Conservation (phyloP, 2,329 filamentous ascomycete species). For the Ilyonectria destructans region DNA sequence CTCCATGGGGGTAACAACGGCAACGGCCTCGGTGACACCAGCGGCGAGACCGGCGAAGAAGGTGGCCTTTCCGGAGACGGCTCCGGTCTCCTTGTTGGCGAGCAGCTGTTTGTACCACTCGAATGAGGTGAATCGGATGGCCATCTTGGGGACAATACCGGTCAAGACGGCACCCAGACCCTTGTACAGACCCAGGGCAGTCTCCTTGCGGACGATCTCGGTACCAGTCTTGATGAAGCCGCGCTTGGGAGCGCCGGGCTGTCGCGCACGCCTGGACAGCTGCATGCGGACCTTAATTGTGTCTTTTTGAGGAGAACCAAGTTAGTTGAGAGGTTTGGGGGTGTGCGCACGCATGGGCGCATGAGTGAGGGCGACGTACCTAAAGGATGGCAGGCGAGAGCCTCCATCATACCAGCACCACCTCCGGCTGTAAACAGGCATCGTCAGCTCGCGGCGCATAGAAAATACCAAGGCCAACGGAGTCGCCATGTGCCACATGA, state of each 20-base stretch:
- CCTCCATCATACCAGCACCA: conserved; percentile 99
- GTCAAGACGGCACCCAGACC: conserved; percentile 97
- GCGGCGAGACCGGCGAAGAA: conserved; percentile 87
- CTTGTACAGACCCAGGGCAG: conserved; percentile 95
- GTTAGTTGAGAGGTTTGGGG: conserved; percentile 9
- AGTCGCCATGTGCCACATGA: not conserved
- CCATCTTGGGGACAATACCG: conserved; percentile 99
- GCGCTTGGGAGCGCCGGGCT: conserved; percentile 87
- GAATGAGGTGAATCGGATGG: conserved; percentile 98
- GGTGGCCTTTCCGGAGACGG: conserved; percentile 80
- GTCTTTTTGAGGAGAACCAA: conserved; percentile 65
- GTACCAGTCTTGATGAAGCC: conserved; percentile 90
- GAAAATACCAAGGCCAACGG: not conserved
- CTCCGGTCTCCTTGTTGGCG: conserved; percentile 77
- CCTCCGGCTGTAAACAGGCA: conserved; percentile 79
- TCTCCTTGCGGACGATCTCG: conserved; percentile 92
- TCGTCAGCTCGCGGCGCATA: conserved; percentile 38
- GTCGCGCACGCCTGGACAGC: conserved; percentile 87
- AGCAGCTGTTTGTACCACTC: conserved; percentile 93
- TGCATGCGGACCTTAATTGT: conserved; percentile 99
- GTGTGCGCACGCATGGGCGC: conserved; percentile 26
- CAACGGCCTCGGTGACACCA: conserved; percentile 96
- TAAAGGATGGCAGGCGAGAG: conserved; percentile 93
- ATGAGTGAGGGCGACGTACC: conserved; percentile 67
- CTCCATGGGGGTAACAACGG: conserved; percentile 98